These are phyloP conservation scores for Euphrasia arctica DNA, from an alignment of 305 asterid genomes.

Conservation along the genomic window DNA sequence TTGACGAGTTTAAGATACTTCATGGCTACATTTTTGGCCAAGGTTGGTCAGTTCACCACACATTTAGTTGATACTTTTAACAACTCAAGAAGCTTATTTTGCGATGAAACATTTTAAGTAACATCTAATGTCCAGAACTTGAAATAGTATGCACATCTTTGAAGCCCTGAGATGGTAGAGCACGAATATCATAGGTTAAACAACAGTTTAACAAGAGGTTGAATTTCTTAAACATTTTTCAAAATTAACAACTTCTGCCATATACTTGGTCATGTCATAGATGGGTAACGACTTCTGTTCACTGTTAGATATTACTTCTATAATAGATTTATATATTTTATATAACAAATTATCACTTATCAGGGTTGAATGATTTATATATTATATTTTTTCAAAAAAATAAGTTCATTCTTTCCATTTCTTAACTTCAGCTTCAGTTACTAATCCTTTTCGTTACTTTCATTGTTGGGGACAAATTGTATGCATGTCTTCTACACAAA, in stretches of 20 bases:
- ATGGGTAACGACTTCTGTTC: not conserved
- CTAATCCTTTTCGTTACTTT: constrained; percentile 10
- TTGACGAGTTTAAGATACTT: constrained; percentile 69
- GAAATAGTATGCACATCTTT: not conserved
- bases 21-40: constrained; percentile 83
- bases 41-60: constrained; percentile 44
- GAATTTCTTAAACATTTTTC: not conserved
- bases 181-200: constrained; percentile 4
- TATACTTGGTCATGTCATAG: not conserved
- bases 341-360: not conserved
- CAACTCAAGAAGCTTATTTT: not conserved
- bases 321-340: no score
- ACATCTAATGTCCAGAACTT: constrained; percentile 9
- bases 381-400: no score
- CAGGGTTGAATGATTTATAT: not conserved
- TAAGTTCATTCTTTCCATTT: not conserved
- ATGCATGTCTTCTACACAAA: no score
- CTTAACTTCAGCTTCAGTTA: not conserved
- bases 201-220: not conserved
- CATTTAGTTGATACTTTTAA: not conserved
- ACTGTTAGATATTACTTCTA: not conserved
- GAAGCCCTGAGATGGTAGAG: constrained; percentile 12
- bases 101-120: not conserved
- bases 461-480: not conserved
- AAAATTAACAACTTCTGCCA: not conserved